Evolutionary conservation across 208 protist genomes (phyloP).

Genomic region (Angomonas ambiguus): DNA sequence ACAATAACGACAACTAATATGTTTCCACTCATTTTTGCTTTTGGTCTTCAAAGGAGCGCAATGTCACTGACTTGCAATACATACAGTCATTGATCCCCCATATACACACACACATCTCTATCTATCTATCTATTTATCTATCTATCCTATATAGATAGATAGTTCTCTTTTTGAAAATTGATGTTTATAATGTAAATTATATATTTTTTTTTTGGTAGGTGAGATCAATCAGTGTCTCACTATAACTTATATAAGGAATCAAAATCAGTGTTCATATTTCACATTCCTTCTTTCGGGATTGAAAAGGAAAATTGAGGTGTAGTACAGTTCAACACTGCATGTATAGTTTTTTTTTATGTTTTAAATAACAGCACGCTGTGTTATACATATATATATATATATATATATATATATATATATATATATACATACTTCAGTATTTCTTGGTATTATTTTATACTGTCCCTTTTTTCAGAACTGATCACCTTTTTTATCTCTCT

Average conservation of each 20-base stretch:
- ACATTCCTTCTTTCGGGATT: background rate
- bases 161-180: constrained; percentile 1
- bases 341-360: background rate
- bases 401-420: constrained; percentile 10
- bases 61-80: too few relatives aligned
- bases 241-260: constrained; percentile 3
- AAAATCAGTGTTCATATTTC: background rate
- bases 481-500: background rate
- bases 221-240: background rate
- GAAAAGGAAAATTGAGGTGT: background rate
- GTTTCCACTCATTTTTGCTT: too few relatives aligned
- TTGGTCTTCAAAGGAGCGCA: too few relatives aligned
- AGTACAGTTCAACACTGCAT: background rate
- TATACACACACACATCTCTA: background rate
- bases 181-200: constrained; percentile 7
- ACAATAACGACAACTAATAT: background rate
- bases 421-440: background rate
- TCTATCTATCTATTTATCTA: background rate
- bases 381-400: constrained; percentile 8
- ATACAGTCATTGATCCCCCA: too few relatives aligned
- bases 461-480: background rate
- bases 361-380: background rate
- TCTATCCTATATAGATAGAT: background rate
- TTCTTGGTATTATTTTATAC: background rate
- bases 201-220: constrained; percentile 5